phyloP scores from a whole-genome alignment of 768 basidiomycete species.

The Auriscalpium microsporum region DNA sequence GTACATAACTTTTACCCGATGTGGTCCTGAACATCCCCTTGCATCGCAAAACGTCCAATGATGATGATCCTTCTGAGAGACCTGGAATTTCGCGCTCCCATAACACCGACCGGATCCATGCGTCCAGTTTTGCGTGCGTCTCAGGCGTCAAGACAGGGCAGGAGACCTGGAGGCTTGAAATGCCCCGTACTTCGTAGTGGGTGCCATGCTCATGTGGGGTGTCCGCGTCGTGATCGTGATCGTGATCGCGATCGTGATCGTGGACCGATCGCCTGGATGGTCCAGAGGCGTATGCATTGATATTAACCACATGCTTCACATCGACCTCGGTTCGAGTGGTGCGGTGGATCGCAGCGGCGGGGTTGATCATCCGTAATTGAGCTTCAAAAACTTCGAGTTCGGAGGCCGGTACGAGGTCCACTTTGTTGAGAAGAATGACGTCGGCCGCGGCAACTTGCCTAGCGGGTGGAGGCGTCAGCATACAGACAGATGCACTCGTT shows the following conservation, averaged over 20 bases:
- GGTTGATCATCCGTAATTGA: constrained; percentile 71
- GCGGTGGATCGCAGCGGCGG: constrained; percentile 62
- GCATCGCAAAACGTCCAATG: constrained; percentile 67
- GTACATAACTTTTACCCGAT: constrained; percentile 52
- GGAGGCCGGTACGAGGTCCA: constrained; percentile 54
- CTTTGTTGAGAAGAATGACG: constrained; percentile 87
- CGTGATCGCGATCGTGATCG: constrained; percentile 27
- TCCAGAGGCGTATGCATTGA: constrained; percentile 67
- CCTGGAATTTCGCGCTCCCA: constrained; percentile 66
- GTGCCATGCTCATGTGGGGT: constrained; percentile 20
- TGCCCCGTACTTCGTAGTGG: constrained; percentile 73
- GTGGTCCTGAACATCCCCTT: constrained; percentile 70
- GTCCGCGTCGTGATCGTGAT: constrained; percentile 28
- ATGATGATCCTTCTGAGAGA: constrained; percentile 5
- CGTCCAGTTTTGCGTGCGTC: constrained; percentile 52
- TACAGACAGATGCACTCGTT: too few species aligned
- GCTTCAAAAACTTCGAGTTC: constrained; percentile 42
- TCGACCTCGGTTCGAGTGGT: constrained; percentile 71
- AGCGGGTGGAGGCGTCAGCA: too few species aligned
- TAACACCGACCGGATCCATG: constrained; percentile 71
- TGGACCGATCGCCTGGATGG: constrained; percentile 17
- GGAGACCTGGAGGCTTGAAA: constrained; percentile 68
- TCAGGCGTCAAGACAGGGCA: constrained; percentile 48
- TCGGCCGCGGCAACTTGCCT: constrained; percentile 95
- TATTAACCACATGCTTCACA: constrained; percentile 66